Conservation (phyloP, 306 rosid species). For the Corylus heterophylla region DNA sequence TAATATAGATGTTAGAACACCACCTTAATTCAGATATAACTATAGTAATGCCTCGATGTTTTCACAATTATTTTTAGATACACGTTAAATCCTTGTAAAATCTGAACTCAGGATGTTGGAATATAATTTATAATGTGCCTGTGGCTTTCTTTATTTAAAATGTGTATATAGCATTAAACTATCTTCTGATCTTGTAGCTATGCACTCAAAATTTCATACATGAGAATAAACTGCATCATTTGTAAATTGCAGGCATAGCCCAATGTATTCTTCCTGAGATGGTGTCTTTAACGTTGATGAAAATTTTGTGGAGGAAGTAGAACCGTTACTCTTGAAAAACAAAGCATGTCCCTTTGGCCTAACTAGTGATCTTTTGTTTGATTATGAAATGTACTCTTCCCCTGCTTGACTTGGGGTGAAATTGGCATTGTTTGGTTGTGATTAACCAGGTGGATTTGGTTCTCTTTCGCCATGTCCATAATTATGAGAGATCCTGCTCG, state of each 20-base stretch:
- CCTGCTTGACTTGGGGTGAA: background rate
- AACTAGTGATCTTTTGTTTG: background rate
- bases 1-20: too few relatives aligned
- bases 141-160: background rate
- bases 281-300: slow-evolving; percentile 16
- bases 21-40: too few relatives aligned
- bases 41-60: too few relatives aligned
- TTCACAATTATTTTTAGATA: too few relatives aligned
- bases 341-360: slow-evolving; percentile 40
- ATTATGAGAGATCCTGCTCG: slow-evolving; percentile 82
- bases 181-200: background rate
- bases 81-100: too few relatives aligned
- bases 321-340: slow-evolving; percentile 55
- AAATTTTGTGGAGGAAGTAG: slow-evolving; percentile 42
- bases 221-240: background rate
- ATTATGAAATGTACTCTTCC: background rate
- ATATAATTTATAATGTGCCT: too few relatives aligned
- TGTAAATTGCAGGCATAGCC: slow-evolving; percentile 72
- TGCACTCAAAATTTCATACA: too few relatives aligned
- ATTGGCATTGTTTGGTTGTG: background rate
- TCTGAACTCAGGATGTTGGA: too few relatives aligned
- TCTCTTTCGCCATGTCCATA: slow-evolving; percentile 82
- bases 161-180: background rate
- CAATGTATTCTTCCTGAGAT: slow-evolving; percentile 62
- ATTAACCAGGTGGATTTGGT: slow-evolving; percentile 69